Evolutionary conservation across 1,284 basidiomycete species (phyloP), one percentile per base, ranked within the genome.

Genomic region (Ceratobasidium sp.): DNA sequence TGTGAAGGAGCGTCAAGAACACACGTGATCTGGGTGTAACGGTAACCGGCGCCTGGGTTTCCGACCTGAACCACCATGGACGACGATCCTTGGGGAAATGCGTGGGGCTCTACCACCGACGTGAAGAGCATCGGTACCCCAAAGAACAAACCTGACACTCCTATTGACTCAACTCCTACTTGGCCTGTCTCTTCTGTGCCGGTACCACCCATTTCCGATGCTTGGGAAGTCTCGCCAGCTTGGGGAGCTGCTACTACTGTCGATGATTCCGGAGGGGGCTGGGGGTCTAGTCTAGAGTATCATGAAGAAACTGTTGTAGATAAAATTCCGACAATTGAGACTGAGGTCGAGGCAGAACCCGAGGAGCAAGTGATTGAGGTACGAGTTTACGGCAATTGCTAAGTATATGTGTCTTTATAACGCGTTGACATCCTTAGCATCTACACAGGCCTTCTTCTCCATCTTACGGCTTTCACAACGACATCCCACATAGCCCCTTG

Each of bases 221-320:
- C 46, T 40, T 75, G 71, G 71, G 61, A 46, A 40, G 46, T 48
- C n/a, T 40, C 71, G 17, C 48, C 65, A 15, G 20, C 61, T 48
- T 75, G 71, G 71, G 71, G 48, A n/a, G 48, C 44, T 17, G 62
- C 52, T 54, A 42, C 48, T n/a, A 33, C 9, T 44, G 46, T 50
- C 26, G 61, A 65, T n/a, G 71, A 75, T 23, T 52, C 71, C 56
- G 71, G 61, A 56, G 59, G 71, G 26, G 71, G 71, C 46, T 75
- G 71, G 71, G 71, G 71, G 42, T 26, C 61, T 56, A 75, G 71
- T 44, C 71, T 75, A 75, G 71, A 75, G 38, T 75, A 75, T 26
- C 42, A 75, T 26, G 46, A 64, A 52, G 59, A 75, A 54, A 17
- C 48, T 23, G 46, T 48, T 65, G 61, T 48, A 15, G 33, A 40